Base-by-base conservation (phyloP, 2,329 filamentous ascomycete species). In the Pseudogymnoascus verrucosus region DNA sequence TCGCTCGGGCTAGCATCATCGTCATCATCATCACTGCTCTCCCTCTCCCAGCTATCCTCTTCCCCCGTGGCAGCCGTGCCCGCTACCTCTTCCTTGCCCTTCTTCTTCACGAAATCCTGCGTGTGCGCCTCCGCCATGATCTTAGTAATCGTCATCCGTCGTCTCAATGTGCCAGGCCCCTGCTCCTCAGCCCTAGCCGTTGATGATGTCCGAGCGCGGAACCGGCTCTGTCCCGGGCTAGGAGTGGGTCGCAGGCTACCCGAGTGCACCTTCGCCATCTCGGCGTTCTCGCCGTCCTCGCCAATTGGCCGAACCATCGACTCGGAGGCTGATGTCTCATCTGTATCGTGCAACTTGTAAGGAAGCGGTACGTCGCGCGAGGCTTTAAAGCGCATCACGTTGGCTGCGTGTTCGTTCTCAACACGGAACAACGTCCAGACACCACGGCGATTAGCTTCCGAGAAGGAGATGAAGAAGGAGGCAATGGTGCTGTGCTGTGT, bases 401-500 rank as follows among this genome's bases (percentile, higher is more conserved):
- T 96, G 63, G 89, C 88, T 76, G 92, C 96, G 76, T 99, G 95
- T 71, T 99, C 95, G 74, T 99, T 99, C 76, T 99, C 95, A 26
- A 99, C 93, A 42, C 95, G 90, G 74, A 99, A 89, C 3, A 98
- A 80, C 0, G 89, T 88, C 95, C 95, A 99, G 72, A 97, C 85
- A 66, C 91, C 93, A 73, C 95, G 81, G 34, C 95, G 86, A n/a
- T 84, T 81, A 21, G 96, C 85, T 74, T 99, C 95, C 7, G 88
- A 84, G 2, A 97, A 78, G 1, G 84, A 82, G 14, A 97, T 85
- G 31, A 89, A 69, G 75, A 98, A 98, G 1, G 90, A 92, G 4
- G 92, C 83, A 1, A 92, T 74, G 2, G 90, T 89, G 1, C 89
- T 93, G 74, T 98, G 93, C 71, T 97, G 92, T 0, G 88, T 76